Base-by-base conservation (phyloP, 495 filamentous ascomycete species). In the Penicillium bovifimosum region DNA sequence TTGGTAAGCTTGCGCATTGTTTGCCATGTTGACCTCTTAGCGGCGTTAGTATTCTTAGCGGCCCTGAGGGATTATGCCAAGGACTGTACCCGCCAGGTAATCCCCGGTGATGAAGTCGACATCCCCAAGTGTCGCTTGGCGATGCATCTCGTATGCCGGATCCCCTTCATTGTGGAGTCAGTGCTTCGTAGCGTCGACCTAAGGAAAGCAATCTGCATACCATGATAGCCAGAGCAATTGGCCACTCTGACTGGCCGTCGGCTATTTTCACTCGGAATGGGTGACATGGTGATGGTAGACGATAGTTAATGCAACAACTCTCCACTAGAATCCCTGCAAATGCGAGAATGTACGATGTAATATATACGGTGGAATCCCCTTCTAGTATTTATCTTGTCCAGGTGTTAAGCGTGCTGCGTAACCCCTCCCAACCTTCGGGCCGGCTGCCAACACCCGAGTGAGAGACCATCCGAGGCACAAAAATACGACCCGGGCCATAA, bases 51-150 rank as follows among this genome's bases (percentile, higher is more conserved):
- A 6, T 28, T 17, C 9, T n/a, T 24, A 24, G 2, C 20, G 20
- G 4, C 2, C 14, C 17, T 27, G 29, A 7, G 34, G 26, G 8
- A 36, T 36, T 2, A 36, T 7, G 42, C 17, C 20, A 18, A 42
- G 16, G 18, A 18, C 44, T 52, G 48, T 65, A 66, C 68, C 77
- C 11, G 76, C 75, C 14, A 82, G 71, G 51, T 78, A 82, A 55
- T 82, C 79, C 0, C 79, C 79, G 3, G 75, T 78, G 24, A 82
- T 79, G 32, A 80, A 73, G 45, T 81, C 78, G 17, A 82, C 69
- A 54, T 70, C 71, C 16, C 73, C 72, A 16, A 69, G 47, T 14
- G 66, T 72, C 1, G 70, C 76, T 60, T 76, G 76, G 14, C 63
- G 68, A 41, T 61, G 62, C 75, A 75, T 75, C 31, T 72, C 68